Conservation (phyloP, 2,329 filamentous ascomycete genomes). For the Epichloe scottii region DNA sequence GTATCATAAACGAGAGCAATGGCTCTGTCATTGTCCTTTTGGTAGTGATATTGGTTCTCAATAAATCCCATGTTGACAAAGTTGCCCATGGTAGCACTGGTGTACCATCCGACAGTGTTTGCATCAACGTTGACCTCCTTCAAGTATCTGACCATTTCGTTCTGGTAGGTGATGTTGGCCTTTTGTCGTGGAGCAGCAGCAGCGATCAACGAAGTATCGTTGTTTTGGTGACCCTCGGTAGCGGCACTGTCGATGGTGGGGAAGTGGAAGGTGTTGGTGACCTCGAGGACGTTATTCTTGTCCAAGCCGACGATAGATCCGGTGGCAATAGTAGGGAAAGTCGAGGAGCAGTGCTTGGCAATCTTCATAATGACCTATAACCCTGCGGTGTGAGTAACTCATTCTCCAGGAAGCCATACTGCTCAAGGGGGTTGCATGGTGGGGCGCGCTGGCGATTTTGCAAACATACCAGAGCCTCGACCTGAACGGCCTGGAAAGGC, state of each 20-base stretch:
- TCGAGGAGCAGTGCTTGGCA: slow-evolving; percentile 83
- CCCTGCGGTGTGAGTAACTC: slow-evolving; percentile 9
- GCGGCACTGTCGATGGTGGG: slow-evolving; percentile 64
- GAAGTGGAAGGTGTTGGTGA: slow-evolving; percentile 94
- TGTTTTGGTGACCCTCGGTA: slow-evolving; percentile 63
- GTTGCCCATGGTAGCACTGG: slow-evolving; percentile 96
- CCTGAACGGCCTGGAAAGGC: slow-evolving; percentile 77
- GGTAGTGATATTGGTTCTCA: slow-evolving; percentile 96
- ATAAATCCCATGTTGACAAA: slow-evolving; percentile 91
- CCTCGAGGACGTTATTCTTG: slow-evolving; percentile 63
- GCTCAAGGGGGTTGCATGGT: slow-evolving; percentile 17
- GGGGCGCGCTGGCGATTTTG: slow-evolving; percentile 16
- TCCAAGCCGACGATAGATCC: slow-evolving; percentile 93
- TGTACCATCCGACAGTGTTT: slow-evolving; percentile 98
- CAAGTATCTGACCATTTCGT: slow-evolving; percentile 93
- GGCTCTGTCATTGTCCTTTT: slow-evolving; percentile 84
- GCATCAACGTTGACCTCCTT: slow-evolving; percentile 97
- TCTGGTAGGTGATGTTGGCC: slow-evolving; percentile 76
- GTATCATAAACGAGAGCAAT: slow-evolving; percentile 90
- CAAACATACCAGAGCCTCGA: slow-evolving; percentile 75
- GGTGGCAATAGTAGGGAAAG: slow-evolving; percentile 80
- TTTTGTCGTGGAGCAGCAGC: slow-evolving; percentile 87
- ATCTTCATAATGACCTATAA: slow-evolving; percentile 88
- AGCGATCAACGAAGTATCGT: slow-evolving; percentile 61
- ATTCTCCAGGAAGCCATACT: slow-evolving; percentile 7